Percentiles rank a stretch among this genome's conserved stretches.
phyloP scores from a whole-genome alignment of 2,329 filamentous ascomycete genomes.

The Aureobasidium sp. region DNA sequence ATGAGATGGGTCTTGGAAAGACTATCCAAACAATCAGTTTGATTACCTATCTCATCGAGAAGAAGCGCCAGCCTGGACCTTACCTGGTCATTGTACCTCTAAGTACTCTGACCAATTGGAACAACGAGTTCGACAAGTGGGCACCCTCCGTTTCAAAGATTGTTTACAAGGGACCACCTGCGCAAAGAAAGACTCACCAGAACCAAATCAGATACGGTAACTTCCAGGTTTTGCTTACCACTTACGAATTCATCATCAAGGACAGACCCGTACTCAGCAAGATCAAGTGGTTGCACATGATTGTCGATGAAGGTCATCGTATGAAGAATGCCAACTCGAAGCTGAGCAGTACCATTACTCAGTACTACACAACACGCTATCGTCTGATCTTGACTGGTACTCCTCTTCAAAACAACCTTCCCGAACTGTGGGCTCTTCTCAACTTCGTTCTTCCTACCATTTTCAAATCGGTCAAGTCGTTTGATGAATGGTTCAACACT shows the following conservation, averaged over 20 bases:
- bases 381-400: conserved; percentile 96
- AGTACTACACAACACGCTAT: conserved; percentile 92
- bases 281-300: conserved; percentile 99
- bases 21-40: conserved; percentile 98
- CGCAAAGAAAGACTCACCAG: conserved; percentile 79
- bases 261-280: conserved; percentile 91
- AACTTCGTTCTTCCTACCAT: conserved; percentile 98
- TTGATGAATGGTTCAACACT: conserved; percentile 99
- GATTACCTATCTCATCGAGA: conserved; percentile 94
- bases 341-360: conserved; percentile 85
- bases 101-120: conserved; percentile 98
- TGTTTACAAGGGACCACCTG: conserved; percentile 95
- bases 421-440: conserved; percentile 93
- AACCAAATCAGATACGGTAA: conserved; percentile 88
- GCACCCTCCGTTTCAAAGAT: conserved; percentile 78
- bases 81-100: conserved; percentile 95
- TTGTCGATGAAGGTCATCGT: conserved; percentile 97
- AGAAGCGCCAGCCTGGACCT: conserved; percentile 83
- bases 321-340: conserved; percentile 99
- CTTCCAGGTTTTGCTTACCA: conserved; percentile 94
- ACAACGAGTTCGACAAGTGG: conserved; percentile 98
- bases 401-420: conserved; percentile 91
- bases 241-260: conserved; percentile 99
- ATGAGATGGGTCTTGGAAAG: conserved; percentile 99
- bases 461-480: conserved; percentile 98